Base-by-base conservation (phyloP, 2,329 filamentous ascomycete species). In the Alternaria burnsii region DNA sequence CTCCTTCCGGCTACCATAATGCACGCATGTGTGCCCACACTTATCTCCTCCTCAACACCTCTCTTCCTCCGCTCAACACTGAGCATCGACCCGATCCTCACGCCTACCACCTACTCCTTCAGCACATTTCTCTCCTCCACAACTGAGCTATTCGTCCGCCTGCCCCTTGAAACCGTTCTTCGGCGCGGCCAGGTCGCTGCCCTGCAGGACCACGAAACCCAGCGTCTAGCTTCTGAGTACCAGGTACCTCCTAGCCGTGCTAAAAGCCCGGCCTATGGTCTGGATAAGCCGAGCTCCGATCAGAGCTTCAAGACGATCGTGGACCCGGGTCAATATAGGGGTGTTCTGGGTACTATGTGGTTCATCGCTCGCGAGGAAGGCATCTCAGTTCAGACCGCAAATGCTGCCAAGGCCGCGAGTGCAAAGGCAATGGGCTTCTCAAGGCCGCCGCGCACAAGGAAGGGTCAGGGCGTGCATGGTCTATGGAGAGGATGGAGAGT, bases 311-410 rank as follows among this genome's bases (percentile, higher is more conserved):
- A 92, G 56, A 93, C 92, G 0, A 89, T 97, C 55, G 88, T 98
- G 0, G 88, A 91, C 3, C 84, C 92, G 0, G 94, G 93, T 3
- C 87, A 87, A 4, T 99, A 97, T 77, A 84, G 87, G 34, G 95
- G 95, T n/a, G 85, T 97, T 1, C 77, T 95, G n/a, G 92, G 93
- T 3, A 97, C 94, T 3, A 94, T 97, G 86, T 94, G 93, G 84
- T 87, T 87, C 61, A 95, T 99, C 62, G 85, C 91, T 1, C 86
- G 89, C 36, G 91, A 96, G 71, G 95, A 99, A 77, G 95, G 95
- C 8, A 81, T 61, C 82, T 70, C 81, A 51, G 69, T 78, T 50
- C 61, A 78, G 16, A 59, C 72, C 1, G 67, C 74, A 3, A 66
- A 59, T 20, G 52, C 71, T 1, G 57, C 62, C 5, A 70, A 71